Conservation (phyloP, 129 eudicot species). For the Pulicaria dysenterica region DNA sequence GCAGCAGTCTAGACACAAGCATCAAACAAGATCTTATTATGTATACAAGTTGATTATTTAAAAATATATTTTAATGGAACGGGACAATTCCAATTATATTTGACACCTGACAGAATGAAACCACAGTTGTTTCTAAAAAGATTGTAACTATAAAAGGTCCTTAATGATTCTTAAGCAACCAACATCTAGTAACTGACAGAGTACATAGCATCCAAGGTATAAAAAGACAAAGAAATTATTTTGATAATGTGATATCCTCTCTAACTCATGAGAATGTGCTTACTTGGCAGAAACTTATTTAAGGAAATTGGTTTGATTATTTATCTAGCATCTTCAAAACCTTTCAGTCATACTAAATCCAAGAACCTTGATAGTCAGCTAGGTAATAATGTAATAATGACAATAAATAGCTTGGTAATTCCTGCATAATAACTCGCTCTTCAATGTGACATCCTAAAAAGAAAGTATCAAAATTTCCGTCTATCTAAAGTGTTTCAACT, state of each 20-base stretch:
- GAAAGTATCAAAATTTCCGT: not conserved
- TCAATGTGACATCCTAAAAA: not conserved
- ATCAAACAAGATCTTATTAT: not conserved
- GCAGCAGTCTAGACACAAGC: constrained; percentile 71
- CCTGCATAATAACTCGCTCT: not conserved
- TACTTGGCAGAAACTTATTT: not conserved
- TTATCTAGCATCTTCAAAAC: not conserved
- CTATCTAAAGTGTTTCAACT: no score
- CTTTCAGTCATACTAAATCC: not conserved
- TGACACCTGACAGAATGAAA: not conserved
- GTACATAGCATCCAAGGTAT: constrained; percentile 6
- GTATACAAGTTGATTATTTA: not conserved
- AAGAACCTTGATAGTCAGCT: not conserved
- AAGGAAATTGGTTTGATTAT: not conserved
- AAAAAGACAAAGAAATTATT: not conserved
- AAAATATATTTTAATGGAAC: not conserved
- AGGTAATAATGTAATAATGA: not conserved
- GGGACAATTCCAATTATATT: not conserved
- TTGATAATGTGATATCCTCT: not conserved
- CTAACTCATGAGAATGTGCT: not conserved
- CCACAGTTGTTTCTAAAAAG: not conserved
- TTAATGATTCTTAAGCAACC: not conserved
- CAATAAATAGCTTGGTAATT: not conserved
- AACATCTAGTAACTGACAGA: not conserved
- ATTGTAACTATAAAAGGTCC: not conserved